phyloP scores from a whole-genome alignment of 2,329 filamentous ascomycete genomes.

The Malbranchea zuffiana region DNA sequence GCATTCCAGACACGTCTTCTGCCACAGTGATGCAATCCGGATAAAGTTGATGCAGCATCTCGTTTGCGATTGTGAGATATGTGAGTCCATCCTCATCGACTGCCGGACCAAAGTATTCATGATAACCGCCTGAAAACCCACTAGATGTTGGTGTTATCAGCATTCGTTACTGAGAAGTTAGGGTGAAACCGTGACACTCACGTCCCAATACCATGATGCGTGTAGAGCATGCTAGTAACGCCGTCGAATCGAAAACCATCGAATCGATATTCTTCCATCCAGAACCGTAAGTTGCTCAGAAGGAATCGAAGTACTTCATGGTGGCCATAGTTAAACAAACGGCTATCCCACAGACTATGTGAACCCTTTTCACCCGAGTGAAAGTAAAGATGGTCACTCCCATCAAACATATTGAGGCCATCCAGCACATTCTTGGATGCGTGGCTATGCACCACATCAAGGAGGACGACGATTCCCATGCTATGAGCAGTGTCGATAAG shows the following conservation, averaged over 20 bases:
- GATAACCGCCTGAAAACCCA: slow-evolving; percentile 93
- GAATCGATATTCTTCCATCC: slow-evolving; percentile 97
- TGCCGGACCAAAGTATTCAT: slow-evolving; percentile 84
- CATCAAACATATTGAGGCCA: slow-evolving; percentile 91
- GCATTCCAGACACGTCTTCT: slow-evolving; percentile 97
- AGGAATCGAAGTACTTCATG: slow-evolving; percentile 95
- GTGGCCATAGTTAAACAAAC: slow-evolving; percentile 91
- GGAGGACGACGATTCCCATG: slow-evolving; percentile 77
- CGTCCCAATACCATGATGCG: slow-evolving; percentile 93
- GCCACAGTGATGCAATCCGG: slow-evolving; percentile 83
- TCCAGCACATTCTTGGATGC: slow-evolving; percentile 96
- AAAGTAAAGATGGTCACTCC: slow-evolving; percentile 91
- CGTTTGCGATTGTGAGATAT: slow-evolving; percentile 93
- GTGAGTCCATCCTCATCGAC: slow-evolving; percentile 91
- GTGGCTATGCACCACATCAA: slow-evolving; percentile 96
- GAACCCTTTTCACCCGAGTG: slow-evolving; percentile 73
- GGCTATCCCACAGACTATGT: slow-evolving; percentile 92
- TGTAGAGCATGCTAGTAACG: slow-evolving; percentile 96
- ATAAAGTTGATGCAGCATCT: slow-evolving; percentile 86
- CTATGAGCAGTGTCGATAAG: slow-evolving; percentile 89
- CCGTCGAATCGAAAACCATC: slow-evolving; percentile 97
- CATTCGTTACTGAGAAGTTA: neutral
- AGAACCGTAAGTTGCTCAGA: slow-evolving; percentile 89
- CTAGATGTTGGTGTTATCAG: slow-evolving; percentile 33
- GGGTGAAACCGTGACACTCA: slow-evolving; percentile 39